Percentiles rank a stretch among this genome's conserved stretches.
phyloP scores from a whole-genome alignment of 805 yeast genomes.

The Saccharomyces eubayanus region DNA sequence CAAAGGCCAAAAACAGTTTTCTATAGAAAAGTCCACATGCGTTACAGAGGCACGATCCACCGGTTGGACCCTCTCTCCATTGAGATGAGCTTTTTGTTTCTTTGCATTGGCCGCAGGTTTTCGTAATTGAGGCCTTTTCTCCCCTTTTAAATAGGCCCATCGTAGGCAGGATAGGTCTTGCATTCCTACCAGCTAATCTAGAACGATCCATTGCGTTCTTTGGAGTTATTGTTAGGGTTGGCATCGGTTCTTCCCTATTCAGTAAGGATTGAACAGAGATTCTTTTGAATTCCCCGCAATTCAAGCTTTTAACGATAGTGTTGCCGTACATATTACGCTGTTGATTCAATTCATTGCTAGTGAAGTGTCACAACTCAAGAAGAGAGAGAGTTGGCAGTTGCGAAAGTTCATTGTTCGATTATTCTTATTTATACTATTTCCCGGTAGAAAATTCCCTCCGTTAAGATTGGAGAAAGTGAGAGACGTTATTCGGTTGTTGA shows the following conservation, averaged over 20 bases:
- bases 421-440: neutral
- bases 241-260: neutral
- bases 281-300: neutral
- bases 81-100: neutral
- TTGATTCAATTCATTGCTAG: neutral
- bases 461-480: neutral
- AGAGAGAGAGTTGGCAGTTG: neutral
- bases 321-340: neutral
- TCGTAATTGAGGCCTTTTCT: neutral
- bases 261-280: neutral
- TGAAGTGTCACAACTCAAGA: neutral
- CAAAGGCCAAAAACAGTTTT: neutral
- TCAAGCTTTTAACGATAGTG: neutral
- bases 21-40: neutral
- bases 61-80: neutral
- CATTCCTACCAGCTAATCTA: neutral
- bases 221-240: neutral
- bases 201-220: neutral
- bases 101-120: neutral
- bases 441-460: neutral
- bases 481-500: neutral
- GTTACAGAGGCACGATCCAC: neutral
- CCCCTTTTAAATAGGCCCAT: neutral
- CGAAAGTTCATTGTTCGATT: neutral
- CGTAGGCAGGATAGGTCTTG: neutral